These are phyloP conservation scores for Geranomyces michiganensis DNA, from an alignment of 192 early-diverging fungal genomes.

Conservation along the genomic window DNA sequence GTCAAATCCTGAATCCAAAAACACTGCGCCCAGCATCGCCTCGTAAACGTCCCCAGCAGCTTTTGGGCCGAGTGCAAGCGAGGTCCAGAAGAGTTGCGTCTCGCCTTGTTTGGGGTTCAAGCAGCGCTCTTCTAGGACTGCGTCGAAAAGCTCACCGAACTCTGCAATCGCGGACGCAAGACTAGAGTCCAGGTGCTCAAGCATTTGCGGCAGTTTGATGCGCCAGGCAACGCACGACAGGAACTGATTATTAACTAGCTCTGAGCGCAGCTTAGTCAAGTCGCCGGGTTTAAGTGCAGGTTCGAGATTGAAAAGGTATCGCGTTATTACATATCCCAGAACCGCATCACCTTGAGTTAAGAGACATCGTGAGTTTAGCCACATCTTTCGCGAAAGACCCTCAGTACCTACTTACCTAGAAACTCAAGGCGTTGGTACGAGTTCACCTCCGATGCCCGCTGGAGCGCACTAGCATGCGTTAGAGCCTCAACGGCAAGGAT, in stretches of 20 bases:
- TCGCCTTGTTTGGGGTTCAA: not conserved
- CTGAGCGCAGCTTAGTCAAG: slow-evolving; percentile 63
- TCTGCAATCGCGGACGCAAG: slow-evolving; percentile 58
- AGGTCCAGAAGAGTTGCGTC: slow-evolving; percentile 64
- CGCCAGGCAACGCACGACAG: slow-evolving; percentile 70
- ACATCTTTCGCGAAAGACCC: too few relatives aligned
- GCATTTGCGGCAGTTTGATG: slow-evolving; percentile 63
- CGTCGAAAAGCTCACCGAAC: slow-evolving; percentile 21
- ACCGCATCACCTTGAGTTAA: slow-evolving; percentile 54
- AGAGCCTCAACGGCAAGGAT: slow-evolving; percentile 75
- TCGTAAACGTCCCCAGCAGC: slow-evolving; percentile 85
- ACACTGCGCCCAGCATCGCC: slow-evolving; percentile 83
- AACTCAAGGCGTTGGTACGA: slow-evolving; percentile 94
- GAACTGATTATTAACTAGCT: slow-evolving; percentile 81
- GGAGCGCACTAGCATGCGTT: slow-evolving; percentile 74
- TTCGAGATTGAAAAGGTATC: slow-evolving; percentile 71
- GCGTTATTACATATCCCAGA: slow-evolving; percentile 48
- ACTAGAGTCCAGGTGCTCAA: slow-evolving; percentile 67
- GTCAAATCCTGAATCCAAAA: slow-evolving; percentile 80
- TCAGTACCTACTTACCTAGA: slow-evolving; percentile 50
- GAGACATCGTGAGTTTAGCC: too few relatives aligned
- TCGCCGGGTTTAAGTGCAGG: slow-evolving; percentile 67
- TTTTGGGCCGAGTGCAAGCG: slow-evolving; percentile 82
- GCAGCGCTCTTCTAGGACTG: not conserved
- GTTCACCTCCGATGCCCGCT: not conserved